phyloP scores from a whole-genome alignment of 306 rosid genomes.

The Hippophae rhamnoides region DNA sequence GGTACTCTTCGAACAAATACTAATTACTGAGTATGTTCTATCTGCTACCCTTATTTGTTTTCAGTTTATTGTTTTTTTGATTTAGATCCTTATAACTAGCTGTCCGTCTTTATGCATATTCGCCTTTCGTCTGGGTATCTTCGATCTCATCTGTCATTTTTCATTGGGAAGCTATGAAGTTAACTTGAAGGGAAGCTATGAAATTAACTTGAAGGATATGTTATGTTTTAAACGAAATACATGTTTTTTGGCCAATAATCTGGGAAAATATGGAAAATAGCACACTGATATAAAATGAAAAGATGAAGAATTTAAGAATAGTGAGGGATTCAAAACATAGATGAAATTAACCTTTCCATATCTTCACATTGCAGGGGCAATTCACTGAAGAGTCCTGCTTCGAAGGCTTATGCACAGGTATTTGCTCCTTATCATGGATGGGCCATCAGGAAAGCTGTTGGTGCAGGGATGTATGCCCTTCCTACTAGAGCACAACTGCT shows the following conservation, averaged over 20 bases:
- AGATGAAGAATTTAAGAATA: too few species aligned
- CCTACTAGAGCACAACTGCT: conserved; percentile 64
- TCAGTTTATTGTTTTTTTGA: background rate
- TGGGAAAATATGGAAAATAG: too few species aligned
- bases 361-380: conserved; percentile 47
- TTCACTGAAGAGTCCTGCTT: conserved; percentile 78
- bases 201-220: too few species aligned
- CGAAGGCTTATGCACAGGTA: conserved; percentile 72
- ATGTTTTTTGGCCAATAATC: too few species aligned
- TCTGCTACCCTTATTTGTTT: background rate
- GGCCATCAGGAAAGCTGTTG: conserved; percentile 84
- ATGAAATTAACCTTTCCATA: conserved; percentile 13
- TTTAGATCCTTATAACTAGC: background rate
- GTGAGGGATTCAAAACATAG: background rate
- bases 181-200: too few species aligned
- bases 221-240: too few species aligned
- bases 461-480: conserved; percentile 83
- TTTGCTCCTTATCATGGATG: conserved; percentile 85
- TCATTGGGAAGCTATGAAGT: too few species aligned
- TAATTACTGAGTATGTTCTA: conserved; percentile 52
- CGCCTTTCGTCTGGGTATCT: too few species aligned
- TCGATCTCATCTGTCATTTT: too few species aligned
- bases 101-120: too few species aligned
- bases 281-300: too few species aligned
- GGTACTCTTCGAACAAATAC: conserved; percentile 68